Base-by-base conservation (phyloP, 306 rosid species). In the Macrotyloma uniflorum region DNA sequence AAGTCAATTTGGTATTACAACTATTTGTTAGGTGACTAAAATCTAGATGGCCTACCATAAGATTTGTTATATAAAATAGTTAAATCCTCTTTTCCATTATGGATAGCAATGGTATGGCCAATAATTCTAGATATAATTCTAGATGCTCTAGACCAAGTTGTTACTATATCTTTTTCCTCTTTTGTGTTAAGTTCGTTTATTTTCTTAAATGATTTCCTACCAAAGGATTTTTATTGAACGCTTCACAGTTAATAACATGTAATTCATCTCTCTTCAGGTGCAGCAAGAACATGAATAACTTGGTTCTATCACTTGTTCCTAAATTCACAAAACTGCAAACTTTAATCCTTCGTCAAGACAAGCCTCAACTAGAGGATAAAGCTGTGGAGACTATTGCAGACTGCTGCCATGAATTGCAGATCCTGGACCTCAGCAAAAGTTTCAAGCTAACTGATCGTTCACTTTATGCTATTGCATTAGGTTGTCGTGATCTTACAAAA, bases 351-450 rank as follows among this genome's bases (percentile, higher is more conserved):
- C 97, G 97, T 79, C 99, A 96, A 86, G 94, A 86, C 62, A 91
- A 82, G 80, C 87, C 98, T 42, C 97, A 87, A 80, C 96, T 96
- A 36, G 90, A 90, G 75, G 99, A 96, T 47, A 50, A 67, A 68
- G 96, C 96, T 72, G 91, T 96, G 68, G 87, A 89, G 83, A 66
- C 87, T 63, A 89, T 96, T 68, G 87, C 98, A 77, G 83, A 86
- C 62, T 88, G 55, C 85, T 96, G 93, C 68, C 88, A 70, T 53
- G 98, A 90, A 69, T 86, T 96, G 80, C 99, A 96, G 90, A 85
- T 89, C 72, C 89, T 96, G 81, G 97, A 96, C 85, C 96, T 96
- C 28, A 93, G 99, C 88, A 96, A 93, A 87, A 91, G 99, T 80
- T 96, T 93, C 88, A 93, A 82, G 86, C 98, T 96, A 59, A 86